Evolutionary conservation across 192 early-diverging fungal species (phyloP).

Genomic region (Coemansia sp.): DNA sequence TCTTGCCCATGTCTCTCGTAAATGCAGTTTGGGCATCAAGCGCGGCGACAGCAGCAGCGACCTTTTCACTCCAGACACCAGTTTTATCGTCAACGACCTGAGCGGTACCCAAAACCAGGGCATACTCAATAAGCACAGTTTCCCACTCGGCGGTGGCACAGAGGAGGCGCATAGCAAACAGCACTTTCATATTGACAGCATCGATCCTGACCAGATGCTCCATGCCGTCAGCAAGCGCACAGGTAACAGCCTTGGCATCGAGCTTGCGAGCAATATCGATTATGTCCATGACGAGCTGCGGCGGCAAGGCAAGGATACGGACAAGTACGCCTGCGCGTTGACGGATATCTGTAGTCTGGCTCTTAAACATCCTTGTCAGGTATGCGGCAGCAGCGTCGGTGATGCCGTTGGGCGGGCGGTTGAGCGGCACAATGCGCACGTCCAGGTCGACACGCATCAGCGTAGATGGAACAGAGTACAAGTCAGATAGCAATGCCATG

Average conservation of each 20-base stretch:
- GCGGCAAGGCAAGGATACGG: constrained; percentile 44
- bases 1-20: constrained; percentile 53
- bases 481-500: constrained; percentile 23
- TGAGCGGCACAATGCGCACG: constrained; percentile 52
- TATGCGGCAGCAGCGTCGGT: constrained; percentile 38
- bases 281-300: constrained; percentile 53
- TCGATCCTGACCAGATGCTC: constrained; percentile 43
- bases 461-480: constrained; percentile 30
- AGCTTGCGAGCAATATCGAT: constrained; percentile 35
- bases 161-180: constrained; percentile 22
- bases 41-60: constrained; percentile 18
- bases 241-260: constrained; percentile 15
- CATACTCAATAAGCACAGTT: constrained; percentile 29
- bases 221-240: constrained; percentile 24
- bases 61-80: constrained; percentile 13
- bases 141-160: constrained; percentile 12
- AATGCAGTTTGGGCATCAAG: constrained; percentile 45
- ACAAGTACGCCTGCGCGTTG: constrained; percentile 47
- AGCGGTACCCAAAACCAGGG: constrained; percentile 28
- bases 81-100: constrained; percentile 17
- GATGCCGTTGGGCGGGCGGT: constrained; percentile 50
- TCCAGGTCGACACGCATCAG: constrained; percentile 47
- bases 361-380: constrained; percentile 33
- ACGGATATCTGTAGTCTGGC: constrained; percentile 28
- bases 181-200: constrained; percentile 9